A percentile compares a stretch with the other conserved stretches of the same genome.
Evolutionary conservation across 805 yeast species (phyloP).

Genomic region (Maudiozyma turicensis): DNA sequence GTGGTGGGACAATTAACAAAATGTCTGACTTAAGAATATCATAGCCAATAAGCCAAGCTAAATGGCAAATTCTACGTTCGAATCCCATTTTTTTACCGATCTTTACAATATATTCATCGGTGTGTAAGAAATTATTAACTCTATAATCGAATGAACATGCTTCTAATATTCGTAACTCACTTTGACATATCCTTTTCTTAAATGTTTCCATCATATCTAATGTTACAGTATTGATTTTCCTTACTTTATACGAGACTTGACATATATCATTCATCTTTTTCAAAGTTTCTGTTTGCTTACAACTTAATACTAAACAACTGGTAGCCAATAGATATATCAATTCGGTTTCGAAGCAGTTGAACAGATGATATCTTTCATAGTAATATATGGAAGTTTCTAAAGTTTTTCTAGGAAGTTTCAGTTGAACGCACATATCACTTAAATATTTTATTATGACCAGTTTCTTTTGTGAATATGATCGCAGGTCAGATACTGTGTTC

Average conservation of each 20-base stretch:
- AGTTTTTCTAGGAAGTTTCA: slow-evolving; percentile 62
- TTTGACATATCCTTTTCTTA: slow-evolving; percentile 43
- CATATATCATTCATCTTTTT: slow-evolving; percentile 59
- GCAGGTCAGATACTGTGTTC: slow-evolving; percentile 41
- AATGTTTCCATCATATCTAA: slow-evolving; percentile 40
- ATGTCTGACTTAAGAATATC: slow-evolving; percentile 66
- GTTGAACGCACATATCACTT: slow-evolving; percentile 39
- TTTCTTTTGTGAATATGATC: slow-evolving; percentile 42
- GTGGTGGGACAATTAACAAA: slow-evolving; percentile 61
- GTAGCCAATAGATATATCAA: slow-evolving; percentile 55
- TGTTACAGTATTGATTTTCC: slow-evolving; percentile 20
- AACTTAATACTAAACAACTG: slow-evolving; percentile 59
- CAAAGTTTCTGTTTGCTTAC: slow-evolving; percentile 76
- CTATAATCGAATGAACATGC: slow-evolving; percentile 74
- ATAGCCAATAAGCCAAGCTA: slow-evolving; percentile 68
- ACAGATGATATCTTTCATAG: slow-evolving; percentile 61
- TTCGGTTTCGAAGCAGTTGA: slow-evolving; percentile 48
- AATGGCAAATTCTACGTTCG: slow-evolving; percentile 38
- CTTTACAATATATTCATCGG: slow-evolving; percentile 59
- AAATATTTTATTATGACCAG: slow-evolving; percentile 46
- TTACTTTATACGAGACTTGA: slow-evolving; percentile 31
- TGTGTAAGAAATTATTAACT: slow-evolving; percentile 37
- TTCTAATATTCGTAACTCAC: slow-evolving; percentile 69
- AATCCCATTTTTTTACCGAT: slow-evolving; percentile 42
- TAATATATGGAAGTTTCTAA: slow-evolving; percentile 62